Conservation (phyloP, 257 asterid genomes). For the Solanum ahanhuiri region DNA sequence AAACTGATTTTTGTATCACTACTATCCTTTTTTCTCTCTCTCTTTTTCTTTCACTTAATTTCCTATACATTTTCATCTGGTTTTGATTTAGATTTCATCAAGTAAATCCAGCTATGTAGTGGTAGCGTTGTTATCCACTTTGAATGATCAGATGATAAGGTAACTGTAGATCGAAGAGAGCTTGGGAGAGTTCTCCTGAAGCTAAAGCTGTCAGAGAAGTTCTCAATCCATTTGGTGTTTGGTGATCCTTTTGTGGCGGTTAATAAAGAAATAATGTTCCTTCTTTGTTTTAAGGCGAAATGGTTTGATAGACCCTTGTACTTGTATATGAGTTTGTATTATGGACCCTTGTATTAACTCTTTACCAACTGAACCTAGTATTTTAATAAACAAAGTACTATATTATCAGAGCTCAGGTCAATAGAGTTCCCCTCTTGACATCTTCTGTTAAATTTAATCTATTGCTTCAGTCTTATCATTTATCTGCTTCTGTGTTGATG, state of each 20-base stretch:
- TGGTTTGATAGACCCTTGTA: no score
- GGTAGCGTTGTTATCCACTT: background rate
- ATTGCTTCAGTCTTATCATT: background rate
- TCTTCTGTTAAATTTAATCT: background rate
- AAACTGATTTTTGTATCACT: no score
- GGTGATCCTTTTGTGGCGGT: no score
- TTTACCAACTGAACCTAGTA: no score
- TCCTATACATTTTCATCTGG: background rate
- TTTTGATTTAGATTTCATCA: no score
- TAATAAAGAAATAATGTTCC: no score
- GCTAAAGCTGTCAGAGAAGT: slow-evolving; percentile 82
- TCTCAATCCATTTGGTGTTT: slow-evolving; percentile 40
- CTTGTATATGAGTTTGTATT: no score
- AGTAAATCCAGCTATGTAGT: background rate
- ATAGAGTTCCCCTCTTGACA: background rate
- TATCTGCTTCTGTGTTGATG: background rate
- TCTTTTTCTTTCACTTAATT: background rate
- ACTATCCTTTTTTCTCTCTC: background rate
- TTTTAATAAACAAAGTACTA: slow-evolving; percentile 52
- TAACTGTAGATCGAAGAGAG: slow-evolving; percentile 60
- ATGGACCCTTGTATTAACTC: no score
- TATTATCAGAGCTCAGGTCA: slow-evolving; percentile 76
- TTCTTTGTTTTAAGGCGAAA: no score
- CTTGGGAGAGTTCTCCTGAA: slow-evolving; percentile 70
- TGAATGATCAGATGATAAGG: slow-evolving; percentile 63